Percentiles rank a stretch among this genome's conserved stretches.
Conservation (phyloP, 2,329 filamentous ascomycete species). For the Aaosphaeria arxii region DNA sequence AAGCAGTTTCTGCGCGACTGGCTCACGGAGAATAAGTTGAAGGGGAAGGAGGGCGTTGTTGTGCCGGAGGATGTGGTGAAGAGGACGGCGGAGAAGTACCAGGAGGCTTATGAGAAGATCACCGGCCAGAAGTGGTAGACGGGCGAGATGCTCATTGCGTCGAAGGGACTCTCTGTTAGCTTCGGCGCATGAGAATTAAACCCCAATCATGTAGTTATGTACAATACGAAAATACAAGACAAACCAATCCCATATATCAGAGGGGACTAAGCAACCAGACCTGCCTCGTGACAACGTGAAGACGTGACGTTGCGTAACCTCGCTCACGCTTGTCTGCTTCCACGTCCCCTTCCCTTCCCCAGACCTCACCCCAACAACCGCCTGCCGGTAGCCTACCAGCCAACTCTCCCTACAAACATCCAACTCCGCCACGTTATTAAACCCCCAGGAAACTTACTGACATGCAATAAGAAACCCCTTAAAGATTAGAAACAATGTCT, state of each 20-base stretch:
- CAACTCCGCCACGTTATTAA: neutral
- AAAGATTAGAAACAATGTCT: neutral
- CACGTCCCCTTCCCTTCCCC: too few relatives aligned
- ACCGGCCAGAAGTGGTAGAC: conserved; percentile 48
- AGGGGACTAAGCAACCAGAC: too few relatives aligned
- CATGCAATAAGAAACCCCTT: too few relatives aligned
- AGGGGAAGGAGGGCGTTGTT: conserved; percentile 68
- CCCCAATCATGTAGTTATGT: too few relatives aligned
- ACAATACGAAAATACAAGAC: too few relatives aligned
- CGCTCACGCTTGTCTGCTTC: too few relatives aligned
- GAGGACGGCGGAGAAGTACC: conserved; percentile 70
- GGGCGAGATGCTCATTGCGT: neutral
- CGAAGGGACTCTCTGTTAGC: neutral
- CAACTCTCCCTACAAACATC: neutral
- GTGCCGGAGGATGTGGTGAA: conserved; percentile 70
- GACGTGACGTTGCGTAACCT: too few relatives aligned
- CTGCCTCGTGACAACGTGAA: too few relatives aligned
- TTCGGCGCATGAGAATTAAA: too few relatives aligned
- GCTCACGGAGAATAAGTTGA: conserved; percentile 69
- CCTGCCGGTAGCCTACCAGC: neutral
- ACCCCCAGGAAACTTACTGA: neutral
- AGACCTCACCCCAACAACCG: too few relatives aligned
- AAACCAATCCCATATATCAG: too few relatives aligned
- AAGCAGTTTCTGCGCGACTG: conserved; percentile 77
- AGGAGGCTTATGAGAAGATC: conserved; percentile 70